Evolutionary conservation across 768 basidiomycete species (phyloP), one percentile per base, ranked within the genome.

Genomic region (Boletus speciosus): DNA sequence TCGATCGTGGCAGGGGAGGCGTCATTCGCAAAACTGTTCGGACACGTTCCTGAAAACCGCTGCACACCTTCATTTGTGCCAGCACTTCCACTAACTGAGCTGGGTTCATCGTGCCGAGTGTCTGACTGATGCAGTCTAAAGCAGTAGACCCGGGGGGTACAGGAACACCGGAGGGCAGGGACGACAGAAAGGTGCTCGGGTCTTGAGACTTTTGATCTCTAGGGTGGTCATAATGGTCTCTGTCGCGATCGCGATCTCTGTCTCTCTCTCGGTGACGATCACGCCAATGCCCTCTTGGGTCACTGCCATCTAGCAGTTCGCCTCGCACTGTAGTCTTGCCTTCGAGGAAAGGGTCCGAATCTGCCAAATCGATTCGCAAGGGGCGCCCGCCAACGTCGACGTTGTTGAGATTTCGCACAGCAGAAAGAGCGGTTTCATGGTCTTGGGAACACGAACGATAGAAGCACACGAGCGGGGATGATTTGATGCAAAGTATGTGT

Each of bases 401-500:
- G 56, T 90, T 92, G 71, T 97, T 93, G 46, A 99, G 81, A 67
- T 98, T 99, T 64, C 97, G 86, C 15, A 99, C 93, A 45, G 97
- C 97, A 47, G 93, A 96, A 25, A 83, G 73, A 7, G 97, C 97
- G 23, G 97, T 98, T 72, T 97, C 95, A 70, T 96, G 91, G 72
- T 99, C 97, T 90, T 71, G 61, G 50, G 41, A 44, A 44, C 50
- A 58, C 21, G 40, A 52, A 65, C 35, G 45, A 55, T 43, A 40
- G 31, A 44, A 49, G 48, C 54, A 65, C 61, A 60, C 60, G 55
- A 53, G 34, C 19, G 47, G 40, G 40, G 12, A 38, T 15, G 29
- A 10, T 55, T 39, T 45, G 58, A 49, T 38, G 49, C 5, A 42
- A 38, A 15, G 38, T 5, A 14, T 10, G 31, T 31, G 44, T 39